phyloP scores from a whole-genome alignment of 768 basidiomycete genomes.

The Tremella yokohamensis region DNA sequence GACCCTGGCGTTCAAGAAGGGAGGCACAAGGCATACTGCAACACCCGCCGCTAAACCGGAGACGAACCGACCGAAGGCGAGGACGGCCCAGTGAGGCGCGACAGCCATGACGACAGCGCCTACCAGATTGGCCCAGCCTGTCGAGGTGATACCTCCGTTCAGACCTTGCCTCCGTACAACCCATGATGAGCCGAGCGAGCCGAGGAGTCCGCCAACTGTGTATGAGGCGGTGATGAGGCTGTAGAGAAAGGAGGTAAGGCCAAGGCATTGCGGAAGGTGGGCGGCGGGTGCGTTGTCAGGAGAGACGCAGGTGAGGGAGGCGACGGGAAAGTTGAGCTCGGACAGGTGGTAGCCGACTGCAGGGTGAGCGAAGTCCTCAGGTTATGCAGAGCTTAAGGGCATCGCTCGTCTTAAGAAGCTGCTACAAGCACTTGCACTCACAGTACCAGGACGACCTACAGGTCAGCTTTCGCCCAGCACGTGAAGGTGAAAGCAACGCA shows the following conservation, averaged over 20 bases:
- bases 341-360: slow-evolving; percentile 86
- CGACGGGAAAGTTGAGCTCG: slow-evolving; percentile 81
- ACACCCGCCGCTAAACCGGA: slow-evolving; percentile 44
- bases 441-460: slow-evolving; percentile 49
- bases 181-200: slow-evolving; percentile 49
- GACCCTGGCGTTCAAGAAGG: slow-evolving; percentile 38
- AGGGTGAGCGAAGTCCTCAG: neutral
- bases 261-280: slow-evolving; percentile 67
- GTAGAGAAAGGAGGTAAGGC: slow-evolving; percentile 72
- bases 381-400: neutral
- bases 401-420: neutral
- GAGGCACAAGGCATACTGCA: slow-evolving; percentile 46
- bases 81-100: slow-evolving; percentile 38
- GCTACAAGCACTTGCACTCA: slow-evolving; percentile 12
- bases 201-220: slow-evolving; percentile 79
- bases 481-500: slow-evolving; percentile 10
- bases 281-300: slow-evolving; percentile 26
- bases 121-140: slow-evolving; percentile 44
- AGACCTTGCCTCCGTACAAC: slow-evolving; percentile 35
- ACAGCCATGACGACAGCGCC: slow-evolving; percentile 41
- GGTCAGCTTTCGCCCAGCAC: neutral
- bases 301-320: slow-evolving; percentile 65
- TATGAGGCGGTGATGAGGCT: slow-evolving; percentile 79
- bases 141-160: slow-evolving; percentile 40
- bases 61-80: slow-evolving; percentile 43